These are phyloP conservation scores for Xerocomus cyaneibrunnescens DNA, from an alignment of 1,284 basidiomycete genomes.

Conservation along the genomic window DNA sequence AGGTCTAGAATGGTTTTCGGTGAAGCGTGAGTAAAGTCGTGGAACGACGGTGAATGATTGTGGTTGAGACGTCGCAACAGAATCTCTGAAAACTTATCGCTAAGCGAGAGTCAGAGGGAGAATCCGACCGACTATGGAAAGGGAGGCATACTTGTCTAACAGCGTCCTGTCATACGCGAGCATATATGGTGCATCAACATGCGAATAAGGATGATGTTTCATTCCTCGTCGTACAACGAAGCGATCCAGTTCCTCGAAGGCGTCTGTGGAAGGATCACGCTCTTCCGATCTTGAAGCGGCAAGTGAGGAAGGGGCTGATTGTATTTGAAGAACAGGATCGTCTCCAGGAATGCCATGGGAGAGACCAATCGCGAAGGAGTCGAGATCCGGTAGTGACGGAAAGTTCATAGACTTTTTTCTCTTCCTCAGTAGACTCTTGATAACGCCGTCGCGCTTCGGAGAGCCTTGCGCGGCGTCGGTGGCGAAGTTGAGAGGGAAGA, in stretches of 20 bases:
- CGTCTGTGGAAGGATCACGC: slow-evolving; percentile 16
- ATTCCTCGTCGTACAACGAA: slow-evolving; percentile 44
- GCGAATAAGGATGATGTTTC: slow-evolving; percentile 54
- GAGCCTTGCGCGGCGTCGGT: slow-evolving; percentile 6
- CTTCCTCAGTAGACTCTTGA: slow-evolving; percentile 22
- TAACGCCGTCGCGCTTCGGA: slow-evolving; percentile 25
- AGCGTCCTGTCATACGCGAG: slow-evolving; percentile 57
- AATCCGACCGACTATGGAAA: slow-evolving; percentile 3
- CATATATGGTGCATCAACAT: slow-evolving; percentile 57
- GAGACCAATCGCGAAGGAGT: slow-evolving; percentile 7
- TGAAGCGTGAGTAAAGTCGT: slow-evolving; percentile 49
- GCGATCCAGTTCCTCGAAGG: slow-evolving; percentile 35
- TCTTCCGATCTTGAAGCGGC: slow-evolving; percentile 1
- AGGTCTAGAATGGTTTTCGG: slow-evolving; percentile 65
- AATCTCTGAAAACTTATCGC: slow-evolving; percentile 55
- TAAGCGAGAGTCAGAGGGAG: slow-evolving; percentile 31
- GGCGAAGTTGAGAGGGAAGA: slow-evolving; percentile 8
- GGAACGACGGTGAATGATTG: slow-evolving; percentile 55
- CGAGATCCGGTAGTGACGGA: slow-evolving; percentile 6
- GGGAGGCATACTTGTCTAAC: slow-evolving; percentile 53
- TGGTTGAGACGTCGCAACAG: slow-evolving; percentile 53
- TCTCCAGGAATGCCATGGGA: neutral
- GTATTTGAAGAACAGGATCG: neutral
- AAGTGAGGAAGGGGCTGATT: neutral
- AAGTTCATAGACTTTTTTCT: slow-evolving; percentile 26